Evolutionary conservation across 192 early-diverging fungal genomes (phyloP).

Genomic region (Dispira parvispora): DNA sequence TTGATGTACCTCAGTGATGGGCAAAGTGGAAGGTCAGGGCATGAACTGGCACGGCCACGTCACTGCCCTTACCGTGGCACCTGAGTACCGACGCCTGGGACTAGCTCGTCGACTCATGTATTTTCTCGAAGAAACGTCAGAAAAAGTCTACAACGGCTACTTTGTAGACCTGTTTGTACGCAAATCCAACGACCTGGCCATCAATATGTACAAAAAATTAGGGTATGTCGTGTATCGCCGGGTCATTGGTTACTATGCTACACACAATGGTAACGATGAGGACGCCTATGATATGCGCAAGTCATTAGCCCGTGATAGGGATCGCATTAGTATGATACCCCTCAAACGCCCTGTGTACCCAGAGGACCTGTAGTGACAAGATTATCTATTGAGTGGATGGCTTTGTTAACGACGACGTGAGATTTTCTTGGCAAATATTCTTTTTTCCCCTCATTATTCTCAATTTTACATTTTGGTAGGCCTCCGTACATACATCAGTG

Average conservation of each 20-base stretch:
- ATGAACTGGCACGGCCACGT: constrained; percentile 97
- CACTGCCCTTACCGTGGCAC: constrained; percentile 90
- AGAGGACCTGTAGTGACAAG: constrained; percentile 12
- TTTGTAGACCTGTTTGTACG: constrained; percentile 97
- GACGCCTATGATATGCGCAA: constrained; percentile 95
- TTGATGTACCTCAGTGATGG: constrained; percentile 44
- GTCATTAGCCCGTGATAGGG: constrained; percentile 67
- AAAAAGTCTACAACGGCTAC: constrained; percentile 72
- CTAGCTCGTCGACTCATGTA: constrained; percentile 81
- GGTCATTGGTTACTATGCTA: constrained; percentile 74
- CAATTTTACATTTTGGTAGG: too few relatives aligned
- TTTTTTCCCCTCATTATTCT: too few relatives aligned
- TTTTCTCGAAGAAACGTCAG: constrained; percentile 76
- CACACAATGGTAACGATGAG: constrained; percentile 48
- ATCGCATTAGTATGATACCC: constrained; percentile 25
- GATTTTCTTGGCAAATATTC: too few relatives aligned
- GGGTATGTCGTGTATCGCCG: constrained; percentile 84
- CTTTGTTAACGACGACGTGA: too few relatives aligned
- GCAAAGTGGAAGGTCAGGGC: constrained; percentile 81
- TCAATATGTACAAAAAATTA: constrained; percentile 81
- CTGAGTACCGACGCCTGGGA: constrained; percentile 84
- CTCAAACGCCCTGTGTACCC: constrained; percentile 17
- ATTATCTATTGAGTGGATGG: too few relatives aligned
- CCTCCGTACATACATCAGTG: too few relatives aligned
- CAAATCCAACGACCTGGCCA: constrained; percentile 77